phyloP scores from a whole-genome alignment of 148 eudicot species.

The Silene conica region DNA sequence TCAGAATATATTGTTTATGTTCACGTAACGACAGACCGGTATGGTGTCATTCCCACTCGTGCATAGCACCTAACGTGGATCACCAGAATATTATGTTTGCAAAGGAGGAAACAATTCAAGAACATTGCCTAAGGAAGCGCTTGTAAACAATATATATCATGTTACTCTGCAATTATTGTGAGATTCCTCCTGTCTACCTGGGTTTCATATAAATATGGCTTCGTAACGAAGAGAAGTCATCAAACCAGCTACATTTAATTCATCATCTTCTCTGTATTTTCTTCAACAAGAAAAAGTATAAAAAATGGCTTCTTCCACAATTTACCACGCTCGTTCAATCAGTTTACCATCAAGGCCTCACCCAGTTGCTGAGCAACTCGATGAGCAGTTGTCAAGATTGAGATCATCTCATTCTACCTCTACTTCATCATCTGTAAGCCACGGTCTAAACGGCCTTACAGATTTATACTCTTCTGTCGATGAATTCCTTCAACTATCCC shows the following conservation, averaged over 20 bases:
- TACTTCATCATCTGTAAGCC: conserved; percentile 29
- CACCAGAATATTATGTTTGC: no score
- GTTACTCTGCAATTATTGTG: conserved; percentile 6
- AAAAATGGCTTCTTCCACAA: conserved; percentile 29
- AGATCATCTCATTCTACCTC: conserved; percentile 35
- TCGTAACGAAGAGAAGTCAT: conserved; percentile 6
- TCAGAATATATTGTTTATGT: neutral
- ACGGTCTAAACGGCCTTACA: conserved; percentile 19
- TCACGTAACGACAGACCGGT: neutral
- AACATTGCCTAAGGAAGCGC: conserved; percentile 5
- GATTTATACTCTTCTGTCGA: conserved; percentile 27
- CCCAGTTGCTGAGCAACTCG: conserved; percentile 24
- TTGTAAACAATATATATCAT: neutral
- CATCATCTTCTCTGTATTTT: conserved; percentile 1
- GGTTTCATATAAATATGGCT: conserved; percentile 9
- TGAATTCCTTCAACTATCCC: conserved; percentile 32
- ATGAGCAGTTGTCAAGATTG: conserved; percentile 30
- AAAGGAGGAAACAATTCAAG: neutral
- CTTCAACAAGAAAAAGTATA: neutral
- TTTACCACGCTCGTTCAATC: conserved; percentile 33
- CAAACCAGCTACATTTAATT: neutral
- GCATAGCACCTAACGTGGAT: no score
- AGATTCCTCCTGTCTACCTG: conserved; percentile 12
- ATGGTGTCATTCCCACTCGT: neutral
- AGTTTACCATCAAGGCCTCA: conserved; percentile 39